Base-by-base conservation (phyloP, 1,284 basidiomycete genomes). In the Sanghuangporus baumii region DNA sequence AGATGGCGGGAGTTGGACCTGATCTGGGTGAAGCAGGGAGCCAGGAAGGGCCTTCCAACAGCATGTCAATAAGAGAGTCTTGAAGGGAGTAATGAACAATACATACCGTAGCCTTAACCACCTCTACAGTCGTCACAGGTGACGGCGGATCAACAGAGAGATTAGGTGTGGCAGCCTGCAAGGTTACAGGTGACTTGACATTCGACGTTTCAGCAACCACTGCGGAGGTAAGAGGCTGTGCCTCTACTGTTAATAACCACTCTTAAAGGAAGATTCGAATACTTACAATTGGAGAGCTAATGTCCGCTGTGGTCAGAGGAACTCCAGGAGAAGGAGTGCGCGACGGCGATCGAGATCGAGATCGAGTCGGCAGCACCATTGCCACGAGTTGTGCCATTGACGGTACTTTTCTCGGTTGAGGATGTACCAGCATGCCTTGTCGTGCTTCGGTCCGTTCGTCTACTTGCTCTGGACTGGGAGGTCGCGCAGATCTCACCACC, bases 341-440 rank as follows among this genome's bases (percentile, higher is more conserved):
- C 16, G 43, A 46, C 20, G 43, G 43, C 16, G 43, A 46, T 46
- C 43, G 43, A 20, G 43, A 46, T 18, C 6, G 43, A 20, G 43
- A 46, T 46, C 43, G 9, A 14, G 62, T 60, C 9, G 62, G 62
- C 20, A 56, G 23, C 23, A 60, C 59, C 59, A 60, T 64, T 16
- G 62, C 58, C 31, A 60, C 62, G 14, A 64, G 62, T 31, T 60
- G 62, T 14, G 62, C 47, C 55, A 64, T 41, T 34, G 62, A 64
- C 34, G 62, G 55, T 34, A 64, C 59, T 34, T 60, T 60, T 47
- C 55, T 55, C 12, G 62, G 62, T 52, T 64, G 58, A 4, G 62
- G 62, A 34, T 64, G 59, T 18, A 57, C 54, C 23, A 60, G 47
- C 12, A 59, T 11, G 11, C 46, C 31, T n/a, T 14, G 61, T 11